phyloP scores from a whole-genome alignment of 306 rosid species.

The Oxytropis ochrocephala region DNA sequence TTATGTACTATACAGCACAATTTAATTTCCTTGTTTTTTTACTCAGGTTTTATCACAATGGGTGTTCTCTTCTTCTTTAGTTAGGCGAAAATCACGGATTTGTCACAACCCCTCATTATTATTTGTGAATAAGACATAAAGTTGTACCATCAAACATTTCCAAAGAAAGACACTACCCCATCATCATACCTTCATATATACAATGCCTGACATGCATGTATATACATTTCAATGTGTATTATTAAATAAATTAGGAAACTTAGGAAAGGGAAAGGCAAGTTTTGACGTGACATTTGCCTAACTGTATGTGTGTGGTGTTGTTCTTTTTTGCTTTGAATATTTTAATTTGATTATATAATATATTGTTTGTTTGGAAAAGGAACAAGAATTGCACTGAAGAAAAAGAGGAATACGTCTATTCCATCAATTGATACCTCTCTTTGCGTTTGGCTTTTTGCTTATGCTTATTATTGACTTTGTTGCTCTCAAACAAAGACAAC shows the following conservation, averaged over 20 bases:
- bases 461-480: slow-evolving; percentile 33
- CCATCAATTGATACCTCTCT: slow-evolving; percentile 20
- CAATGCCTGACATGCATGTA: slow-evolving; percentile 1
- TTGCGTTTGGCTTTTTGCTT: slow-evolving; percentile 31
- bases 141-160: slow-evolving; percentile 15
- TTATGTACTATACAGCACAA: too few relatives aligned
- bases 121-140: slow-evolving; percentile 41
- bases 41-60: background rate
- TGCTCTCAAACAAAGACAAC: slow-evolving; percentile 20
- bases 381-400: slow-evolving; percentile 9
- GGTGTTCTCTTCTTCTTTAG: slow-evolving; percentile 22
- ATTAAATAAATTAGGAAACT: background rate
- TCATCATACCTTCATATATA: background rate
- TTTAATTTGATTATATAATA: slow-evolving; percentile 1
- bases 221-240: background rate
- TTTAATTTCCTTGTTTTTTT: background rate
- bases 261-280: background rate
- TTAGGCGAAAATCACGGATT: slow-evolving; percentile 49
- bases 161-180: background rate
- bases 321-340: background rate
- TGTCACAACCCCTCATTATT: slow-evolving; percentile 32
- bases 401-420: slow-evolving; percentile 44
- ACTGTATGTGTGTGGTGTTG: slow-evolving; percentile 1
- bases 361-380: slow-evolving; percentile 28
- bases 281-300: slow-evolving; percentile 57